Base-by-base conservation (phyloP, 176 grass and related monocot species). In the Avena eriantha region DNA sequence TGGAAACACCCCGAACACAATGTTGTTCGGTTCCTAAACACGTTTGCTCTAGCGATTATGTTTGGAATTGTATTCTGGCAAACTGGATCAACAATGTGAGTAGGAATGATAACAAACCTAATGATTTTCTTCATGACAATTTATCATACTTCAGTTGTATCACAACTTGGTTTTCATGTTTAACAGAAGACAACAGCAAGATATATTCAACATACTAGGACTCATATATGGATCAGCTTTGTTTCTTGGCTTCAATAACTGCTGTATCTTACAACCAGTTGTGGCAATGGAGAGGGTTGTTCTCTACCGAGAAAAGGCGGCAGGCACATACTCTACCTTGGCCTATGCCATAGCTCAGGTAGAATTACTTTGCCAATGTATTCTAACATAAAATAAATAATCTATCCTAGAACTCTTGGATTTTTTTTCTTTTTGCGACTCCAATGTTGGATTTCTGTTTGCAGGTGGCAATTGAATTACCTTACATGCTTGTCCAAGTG, bases 1-100 rank as follows among this genome's bases (percentile, higher is more conserved):
- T 89, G 86, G 89, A 93, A 93, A 85, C 91, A 91, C 83, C 41
- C 89, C 54, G 89, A 93, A 80, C 83, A 85, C 67, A 94, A 94
- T 77, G 57, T 88, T 41, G 83, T 87, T 12, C 86, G 86, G 55
- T 87, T 94, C 48, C 11, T 94, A 53, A 91, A 89, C 43, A 80
- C 89, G 16, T 76, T 89, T 85, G 36, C 46, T 8, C 41, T 89
- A 59, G 78, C 87, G 55, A 61, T 89, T 87, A 47, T 91, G 7
- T 75, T 91, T 58, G 92, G 92, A 41, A 49, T 80, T 43, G 87
- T 91, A 59, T 94, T 94, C 76, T 91, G 84, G 76, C 26, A 87
- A 87, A 84, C 85, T 78, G 87, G 89, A 29, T 89, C 86, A 19
- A 68, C 61, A 22, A 89, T 89, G 92, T 91, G 84, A 91, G 92